Base-by-base conservation (phyloP, 768 basidiomycete species). In the Pleurotus citrinopileatus region DNA sequence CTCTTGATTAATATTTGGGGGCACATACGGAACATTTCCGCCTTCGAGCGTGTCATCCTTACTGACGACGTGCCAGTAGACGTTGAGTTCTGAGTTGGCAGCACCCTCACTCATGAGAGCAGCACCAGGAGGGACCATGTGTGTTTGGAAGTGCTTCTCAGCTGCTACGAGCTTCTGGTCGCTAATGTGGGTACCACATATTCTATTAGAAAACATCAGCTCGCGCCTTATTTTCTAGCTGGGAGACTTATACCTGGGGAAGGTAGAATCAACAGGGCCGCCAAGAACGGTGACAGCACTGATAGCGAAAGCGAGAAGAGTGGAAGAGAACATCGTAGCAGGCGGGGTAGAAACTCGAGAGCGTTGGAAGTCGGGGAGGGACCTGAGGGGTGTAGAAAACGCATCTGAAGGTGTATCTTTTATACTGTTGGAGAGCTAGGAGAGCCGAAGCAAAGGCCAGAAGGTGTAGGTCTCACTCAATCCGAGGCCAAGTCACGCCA, bases 11-110 rank as follows among this genome's bases (percentile, higher is more conserved):
- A 3, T 17, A 51, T 27, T 10, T n/a, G n/a, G n/a, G n/a, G 13
- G 22, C 2, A 61, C 73, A 45, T 58, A 77, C 75, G 77, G 70
- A 52, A 79, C 60, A 54, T 74, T 67, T 19, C 78, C 79, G 45
- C 76, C 74, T 4, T 62, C 53, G 4, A 64, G 17, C 20, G 70
- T 71, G 1, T 52, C 55, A 55, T 72, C 61, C 51, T 63, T 55
- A 58, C 63, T 60, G 48, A 78, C 57, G 50, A 73, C 71, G 56
- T 75, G 69, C 60, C 67, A 67, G 53, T 67, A 61, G 32, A 70
- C 66, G 27, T 51, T 51, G 48, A 51, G 29, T 44, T 64, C 55
- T 45, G 57, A 50, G 25, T 46, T 56, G 20, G 55, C 52, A 8
- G 36, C 15, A 9, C 29, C 25, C 19, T 17, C 52, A 22, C 36